These are phyloP conservation scores for Mycena rosella DNA, from an alignment of 768 basidiomycete species.

Conservation along the genomic window DNA sequence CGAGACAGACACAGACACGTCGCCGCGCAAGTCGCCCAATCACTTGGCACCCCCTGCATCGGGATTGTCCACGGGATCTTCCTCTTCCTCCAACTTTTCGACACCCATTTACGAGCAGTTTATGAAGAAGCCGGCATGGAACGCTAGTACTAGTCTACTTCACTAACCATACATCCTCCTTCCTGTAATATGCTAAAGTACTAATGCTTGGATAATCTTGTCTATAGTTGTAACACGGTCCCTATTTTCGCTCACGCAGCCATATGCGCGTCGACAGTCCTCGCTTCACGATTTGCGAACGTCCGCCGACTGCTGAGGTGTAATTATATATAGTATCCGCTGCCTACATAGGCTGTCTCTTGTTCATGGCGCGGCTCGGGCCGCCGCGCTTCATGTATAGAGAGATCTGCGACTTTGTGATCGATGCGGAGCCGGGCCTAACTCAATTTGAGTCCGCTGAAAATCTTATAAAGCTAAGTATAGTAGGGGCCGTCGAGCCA, in stretches of 20 bases:
- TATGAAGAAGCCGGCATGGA: slow-evolving; percentile 38
- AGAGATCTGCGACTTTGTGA: too few species aligned
- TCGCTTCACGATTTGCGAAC: too few species aligned
- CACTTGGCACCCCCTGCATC: slow-evolving; percentile 17
- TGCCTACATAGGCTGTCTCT: too few species aligned
- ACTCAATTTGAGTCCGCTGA: too few species aligned
- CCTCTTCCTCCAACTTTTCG: slow-evolving; percentile 18
- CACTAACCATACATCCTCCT: slow-evolving; percentile 12
- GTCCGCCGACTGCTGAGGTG: too few species aligned
- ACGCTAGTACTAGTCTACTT: slow-evolving; percentile 34
- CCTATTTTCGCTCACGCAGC: not conserved
- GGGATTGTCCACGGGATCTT: slow-evolving; percentile 2
- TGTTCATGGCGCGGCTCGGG: too few species aligned
- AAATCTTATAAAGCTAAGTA: too few species aligned
- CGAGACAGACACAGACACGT: slow-evolving; percentile 22
- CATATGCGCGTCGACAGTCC: not conserved
- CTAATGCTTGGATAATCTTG: slow-evolving; percentile 10
- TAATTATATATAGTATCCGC: too few species aligned
- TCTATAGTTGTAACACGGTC: too few species aligned
- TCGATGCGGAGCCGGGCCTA: too few species aligned
- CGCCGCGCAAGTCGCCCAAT: slow-evolving; percentile 19
- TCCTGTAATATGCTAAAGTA: not conserved
- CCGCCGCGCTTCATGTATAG: too few species aligned
- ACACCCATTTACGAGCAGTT: slow-evolving; percentile 38
- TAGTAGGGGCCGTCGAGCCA: not conserved